These are phyloP conservation scores for Asterophora parasitica DNA, from an alignment of 768 basidiomycete genomes.

Conservation along the genomic window DNA sequence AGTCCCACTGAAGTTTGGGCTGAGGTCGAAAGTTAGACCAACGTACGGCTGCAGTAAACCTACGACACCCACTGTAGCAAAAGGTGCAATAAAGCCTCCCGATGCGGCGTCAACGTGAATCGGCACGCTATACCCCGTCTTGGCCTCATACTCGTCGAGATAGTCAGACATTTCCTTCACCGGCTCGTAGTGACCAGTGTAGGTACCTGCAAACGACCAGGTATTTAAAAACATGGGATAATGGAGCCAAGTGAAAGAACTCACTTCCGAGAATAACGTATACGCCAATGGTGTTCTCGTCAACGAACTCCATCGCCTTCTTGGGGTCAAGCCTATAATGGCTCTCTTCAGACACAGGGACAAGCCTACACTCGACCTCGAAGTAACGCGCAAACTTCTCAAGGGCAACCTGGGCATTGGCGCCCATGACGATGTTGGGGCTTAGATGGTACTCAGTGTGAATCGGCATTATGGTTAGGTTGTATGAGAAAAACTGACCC, in stretches of 20 bases:
- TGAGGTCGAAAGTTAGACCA: slow-evolving; percentile 27
- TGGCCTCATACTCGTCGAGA: slow-evolving; percentile 57
- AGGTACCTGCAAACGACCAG: slow-evolving; percentile 38
- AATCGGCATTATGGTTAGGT: background rate
- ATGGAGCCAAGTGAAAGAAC: slow-evolving; percentile 9
- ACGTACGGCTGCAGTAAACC: slow-evolving; percentile 3
- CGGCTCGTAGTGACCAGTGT: slow-evolving; percentile 73
- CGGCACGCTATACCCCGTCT: slow-evolving; percentile 55
- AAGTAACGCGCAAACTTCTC: slow-evolving; percentile 73
- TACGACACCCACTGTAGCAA: slow-evolving; percentile 33
- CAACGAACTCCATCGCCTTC: slow-evolving; percentile 59
- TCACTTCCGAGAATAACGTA: slow-evolving; percentile 47
- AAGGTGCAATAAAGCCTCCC: slow-evolving; percentile 65
- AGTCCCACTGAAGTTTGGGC: slow-evolving; percentile 60
- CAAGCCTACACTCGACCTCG: slow-evolving; percentile 59
- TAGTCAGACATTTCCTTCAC: slow-evolving; percentile 82
- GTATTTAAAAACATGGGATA: slow-evolving; percentile 47
- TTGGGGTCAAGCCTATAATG: slow-evolving; percentile 55
- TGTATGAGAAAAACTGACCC: slow-evolving; percentile 37
- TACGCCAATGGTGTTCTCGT: slow-evolving; percentile 73
- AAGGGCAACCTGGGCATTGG: slow-evolving; percentile 69
- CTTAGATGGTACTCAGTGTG: slow-evolving; percentile 20
- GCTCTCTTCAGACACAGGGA: slow-evolving; percentile 46
- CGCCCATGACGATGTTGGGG: slow-evolving; percentile 62
- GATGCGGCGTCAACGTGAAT: slow-evolving; percentile 71